Evolutionary conservation across 352 stramenopile species (phyloP), one percentile per base, ranked within the genome.

Genomic region (Phytopythium litorale): DNA sequence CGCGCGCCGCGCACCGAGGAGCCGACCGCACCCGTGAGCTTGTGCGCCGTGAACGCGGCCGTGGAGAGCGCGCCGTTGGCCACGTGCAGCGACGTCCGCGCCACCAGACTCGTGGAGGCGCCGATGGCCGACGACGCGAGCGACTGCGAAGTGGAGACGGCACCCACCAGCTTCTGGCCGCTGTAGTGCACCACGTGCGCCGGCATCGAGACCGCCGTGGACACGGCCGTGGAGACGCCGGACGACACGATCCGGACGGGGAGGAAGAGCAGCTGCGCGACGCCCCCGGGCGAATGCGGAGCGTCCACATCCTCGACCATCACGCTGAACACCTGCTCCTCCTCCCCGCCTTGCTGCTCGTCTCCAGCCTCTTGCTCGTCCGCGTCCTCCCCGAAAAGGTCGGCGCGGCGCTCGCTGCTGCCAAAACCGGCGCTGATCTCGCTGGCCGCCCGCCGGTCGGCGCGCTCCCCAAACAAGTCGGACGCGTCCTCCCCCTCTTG

Each of bases 251-350:
- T 48, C 5, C 82, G 68, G n/a, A 88, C 75, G 0, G 82, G 82
- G 1, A 89, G 53, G 53, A 79, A 86, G 23, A 92, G 68, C 60
- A 91, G 66, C 48, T 88, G 74, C 9, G 74, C 76, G 5, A 89
- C 71, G 0, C 70, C 69, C 1, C 82, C 68, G 32, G 46, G 59
- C 56, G 67, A 6, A 16, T 37, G 16, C 16, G 38, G 9, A 23
- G 37, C 16, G 4, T 25, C 16, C 18, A 45, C 23, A 15, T 55
- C 46, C 23, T 63, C 57, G 15, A 62, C 18, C 40, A 48, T 12
- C 18, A 62, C 48, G 13, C 45, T 55, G 16, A 48, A 7, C 13
- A 48, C 13, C 19, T 23, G 16, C 9, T 60, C 16, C n/a, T 58
- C 54, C 1, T 63, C 35, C 19, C 23, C 35, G 11, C 18, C 45